Evolutionary conservation across 768 basidiomycete species (phyloP).

Genomic region (Termitomyces sp.): DNA sequence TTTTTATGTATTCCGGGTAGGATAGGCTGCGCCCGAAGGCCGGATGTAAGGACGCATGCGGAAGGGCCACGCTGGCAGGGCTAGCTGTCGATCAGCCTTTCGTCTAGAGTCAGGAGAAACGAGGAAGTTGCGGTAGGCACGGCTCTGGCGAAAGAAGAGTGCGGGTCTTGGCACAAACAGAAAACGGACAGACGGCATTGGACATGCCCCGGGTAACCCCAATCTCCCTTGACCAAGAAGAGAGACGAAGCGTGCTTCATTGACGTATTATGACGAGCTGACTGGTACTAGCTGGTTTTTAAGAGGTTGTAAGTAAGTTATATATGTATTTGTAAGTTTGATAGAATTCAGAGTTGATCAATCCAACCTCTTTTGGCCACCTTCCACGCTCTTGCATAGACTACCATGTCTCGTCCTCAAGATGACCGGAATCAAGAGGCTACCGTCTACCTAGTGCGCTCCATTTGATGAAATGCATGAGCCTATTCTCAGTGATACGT

Average conservation of each 20-base stretch:
- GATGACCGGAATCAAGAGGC: slow-evolving; percentile 92
- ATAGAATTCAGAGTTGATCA: neutral
- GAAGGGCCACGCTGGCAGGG: slow-evolving; percentile 6
- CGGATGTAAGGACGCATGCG: slow-evolving; percentile 5
- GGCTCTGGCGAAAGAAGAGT: slow-evolving; percentile 6
- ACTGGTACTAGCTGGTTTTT: neutral
- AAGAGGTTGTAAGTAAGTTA: neutral
- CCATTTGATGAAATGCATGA: neutral
- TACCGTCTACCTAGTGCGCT: slow-evolving; percentile 76
- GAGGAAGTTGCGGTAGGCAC: slow-evolving; percentile 7
- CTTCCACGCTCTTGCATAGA: slow-evolving; percentile 3
- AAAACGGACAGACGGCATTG: neutral
- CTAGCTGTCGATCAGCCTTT: slow-evolving; percentile 9
- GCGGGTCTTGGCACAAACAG: slow-evolving; percentile 3
- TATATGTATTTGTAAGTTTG: neutral
- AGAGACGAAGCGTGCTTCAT: neutral
- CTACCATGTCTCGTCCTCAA: slow-evolving; percentile 61
- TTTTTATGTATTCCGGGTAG: slow-evolving; percentile 4
- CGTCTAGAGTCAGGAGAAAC: slow-evolving; percentile 8
- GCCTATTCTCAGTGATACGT: slow-evolving; percentile 3
- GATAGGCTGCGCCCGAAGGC: neutral
- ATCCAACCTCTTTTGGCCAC: slow-evolving; percentile 4
- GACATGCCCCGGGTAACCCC: neutral
- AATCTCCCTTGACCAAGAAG: neutral
- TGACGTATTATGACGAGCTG: slow-evolving; percentile 5